A percentile compares a stretch with the other conserved stretches of the same genome.
Conservation (phyloP, 2,329 filamentous ascomycete genomes). For the Ophiosphaerella herpotricha region DNA sequence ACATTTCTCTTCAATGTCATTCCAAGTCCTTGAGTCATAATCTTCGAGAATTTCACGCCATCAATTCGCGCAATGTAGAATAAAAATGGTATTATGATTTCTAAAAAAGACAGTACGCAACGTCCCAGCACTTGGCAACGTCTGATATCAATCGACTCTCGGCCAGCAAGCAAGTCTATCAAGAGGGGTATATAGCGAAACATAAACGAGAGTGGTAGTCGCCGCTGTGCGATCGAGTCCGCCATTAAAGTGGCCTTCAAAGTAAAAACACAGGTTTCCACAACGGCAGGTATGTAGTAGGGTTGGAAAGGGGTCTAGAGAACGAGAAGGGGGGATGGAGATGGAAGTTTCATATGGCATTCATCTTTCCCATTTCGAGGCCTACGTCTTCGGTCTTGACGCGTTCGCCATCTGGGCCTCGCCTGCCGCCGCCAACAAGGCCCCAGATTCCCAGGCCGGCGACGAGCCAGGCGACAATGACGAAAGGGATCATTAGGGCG, state of each 20-base stretch:
- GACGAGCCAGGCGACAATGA: slow-evolving; percentile 26
- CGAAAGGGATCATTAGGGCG: slow-evolving; percentile 35
- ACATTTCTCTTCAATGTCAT: no score
- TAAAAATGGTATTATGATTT: not conserved
- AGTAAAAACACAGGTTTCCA: not conserved
- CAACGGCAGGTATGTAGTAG: not conserved
- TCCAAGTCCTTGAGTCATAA: no score
- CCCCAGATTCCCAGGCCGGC: slow-evolving; percentile 26
- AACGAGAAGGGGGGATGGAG: not conserved
- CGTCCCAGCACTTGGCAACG: slow-evolving; percentile 16
- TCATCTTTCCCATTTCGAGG: slow-evolving; percentile 36
- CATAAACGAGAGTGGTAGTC: not conserved
- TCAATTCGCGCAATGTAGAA: no score
- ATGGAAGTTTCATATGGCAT: slow-evolving; percentile 10
- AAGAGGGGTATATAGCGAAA: not conserved
- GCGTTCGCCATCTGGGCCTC: slow-evolving; percentile 23
- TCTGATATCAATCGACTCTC: slow-evolving; percentile 3
- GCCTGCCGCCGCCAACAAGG: slow-evolving; percentile 25
- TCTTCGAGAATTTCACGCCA: no score
- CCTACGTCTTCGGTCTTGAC: slow-evolving; percentile 36
- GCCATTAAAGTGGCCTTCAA: not conserved
- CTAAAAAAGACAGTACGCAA: not conserved
- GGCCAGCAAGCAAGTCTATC: slow-evolving; percentile 13
- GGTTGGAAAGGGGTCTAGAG: not conserved
- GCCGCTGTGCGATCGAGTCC: not conserved